Evolutionary conservation across 208 protist genomes (phyloP), one percentile per base, ranked within the genome.

Genomic region (Trypanosoma conorhini): DNA sequence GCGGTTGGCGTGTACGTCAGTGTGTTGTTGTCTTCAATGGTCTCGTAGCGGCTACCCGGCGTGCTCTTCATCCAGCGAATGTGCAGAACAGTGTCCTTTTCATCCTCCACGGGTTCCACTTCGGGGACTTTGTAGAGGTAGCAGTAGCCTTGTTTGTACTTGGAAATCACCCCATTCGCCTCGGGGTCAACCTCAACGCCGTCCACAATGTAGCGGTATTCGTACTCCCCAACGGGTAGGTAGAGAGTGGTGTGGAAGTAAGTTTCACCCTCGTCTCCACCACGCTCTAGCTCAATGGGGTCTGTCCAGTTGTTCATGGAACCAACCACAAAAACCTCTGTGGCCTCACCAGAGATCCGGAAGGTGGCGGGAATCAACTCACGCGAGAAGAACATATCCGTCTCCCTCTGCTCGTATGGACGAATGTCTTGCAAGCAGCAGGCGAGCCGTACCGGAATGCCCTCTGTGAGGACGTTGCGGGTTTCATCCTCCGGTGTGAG

Each of bases 181-280:
- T 95, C 90, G 60, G 91, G 89, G 58, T 92, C 82, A 79, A 93
- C 93, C 75, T 96, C 91, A 26, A 87, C 88, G 66, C 91, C 91
- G 72, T 97, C 91, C 26, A 97, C 88, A 72, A 97, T 97, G 82
- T 96, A 97, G 46, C 93, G 87, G 81, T 97, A 96, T 76, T 97
- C 93, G 81, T 97, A 96, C 38, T 95, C 88, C 58, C 85, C 91
- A 1, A 88, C 80, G 59, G 91, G 89, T 38, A 97, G 81, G 71
- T 97, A 97, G 21, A 97, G 80, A 59, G 88, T 97, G 24, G 89
- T 96, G 69, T 96, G 91, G 73, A 96, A 97, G 73, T 86, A 95
- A 61, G 95, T 74, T 75, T 93, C 84, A 42, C 72, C 79, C 19
- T 86, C 82, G 54, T 92, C 83, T 70, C 94, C 88, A 66, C 85